phyloP scores from a whole-genome alignment of 495 filamentous ascomycete genomes.

The Aspergillus mulundensis region DNA sequence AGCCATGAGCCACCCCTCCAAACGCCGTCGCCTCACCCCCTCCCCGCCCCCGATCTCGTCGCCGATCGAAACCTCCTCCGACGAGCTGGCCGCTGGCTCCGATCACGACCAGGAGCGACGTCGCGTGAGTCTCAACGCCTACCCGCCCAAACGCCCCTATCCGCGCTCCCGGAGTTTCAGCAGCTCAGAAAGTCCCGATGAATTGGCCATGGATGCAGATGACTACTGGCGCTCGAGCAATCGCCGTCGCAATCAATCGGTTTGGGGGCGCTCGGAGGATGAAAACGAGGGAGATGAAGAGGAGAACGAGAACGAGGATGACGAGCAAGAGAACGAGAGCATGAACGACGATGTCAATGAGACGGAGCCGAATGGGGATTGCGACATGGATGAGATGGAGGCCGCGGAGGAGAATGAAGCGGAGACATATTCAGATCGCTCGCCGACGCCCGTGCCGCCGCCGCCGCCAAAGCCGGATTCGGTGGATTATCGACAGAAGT shows the following conservation, averaged over 20 bases:
- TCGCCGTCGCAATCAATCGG: slow-evolving; percentile 25
- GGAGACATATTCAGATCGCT: slow-evolving; percentile 24
- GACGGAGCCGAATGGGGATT: slow-evolving; percentile 2
- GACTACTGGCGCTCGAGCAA: slow-evolving; percentile 39
- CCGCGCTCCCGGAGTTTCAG: slow-evolving; percentile 28
- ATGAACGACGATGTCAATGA: slow-evolving; percentile 4
- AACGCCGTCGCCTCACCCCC: slow-evolving; percentile 51
- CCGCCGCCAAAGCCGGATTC: slow-evolving; percentile 42
- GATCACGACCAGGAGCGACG: slow-evolving; percentile 42
- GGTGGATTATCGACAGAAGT: slow-evolving; percentile 57
- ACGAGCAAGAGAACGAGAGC: not conserved
- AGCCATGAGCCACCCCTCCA: slow-evolving; percentile 44
- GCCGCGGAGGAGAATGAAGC: slow-evolving; percentile 5
- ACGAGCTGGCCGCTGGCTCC: slow-evolving; percentile 46
- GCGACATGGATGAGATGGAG: slow-evolving; percentile 18
- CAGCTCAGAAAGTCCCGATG: slow-evolving; percentile 44
- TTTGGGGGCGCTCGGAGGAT: slow-evolving; percentile 16
- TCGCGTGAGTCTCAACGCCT: slow-evolving; percentile 37
- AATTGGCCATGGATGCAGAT: slow-evolving; percentile 38
- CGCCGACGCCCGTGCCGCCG: slow-evolving; percentile 32
- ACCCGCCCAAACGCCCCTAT: slow-evolving; percentile 36
- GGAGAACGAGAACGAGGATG: not conserved
- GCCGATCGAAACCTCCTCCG: slow-evolving; percentile 47
- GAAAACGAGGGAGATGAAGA: slow-evolving; percentile 1
- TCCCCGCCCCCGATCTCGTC: slow-evolving; percentile 26